These are phyloP conservation scores for Crepidotus sp. DNA, from an alignment of 1,284 basidiomycete species.

Conservation along the genomic window DNA sequence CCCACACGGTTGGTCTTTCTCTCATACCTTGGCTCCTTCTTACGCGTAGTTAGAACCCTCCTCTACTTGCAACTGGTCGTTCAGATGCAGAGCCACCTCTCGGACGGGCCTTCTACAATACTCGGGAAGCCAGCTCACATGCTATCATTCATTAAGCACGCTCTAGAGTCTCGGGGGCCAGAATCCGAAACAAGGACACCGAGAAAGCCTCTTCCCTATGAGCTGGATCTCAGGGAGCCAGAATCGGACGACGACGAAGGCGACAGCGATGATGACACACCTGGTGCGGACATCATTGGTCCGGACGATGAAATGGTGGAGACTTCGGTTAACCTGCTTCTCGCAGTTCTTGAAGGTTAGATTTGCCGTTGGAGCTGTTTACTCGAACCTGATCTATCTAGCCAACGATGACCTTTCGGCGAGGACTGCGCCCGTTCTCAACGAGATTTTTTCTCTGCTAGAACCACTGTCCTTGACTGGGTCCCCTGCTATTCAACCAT, in stretches of 20 bases:
- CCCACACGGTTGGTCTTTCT: slow-evolving; percentile 40
- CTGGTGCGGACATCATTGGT: slow-evolving; percentile 30
- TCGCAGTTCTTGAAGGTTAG: slow-evolving; percentile 77
- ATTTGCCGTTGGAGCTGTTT: neutral
- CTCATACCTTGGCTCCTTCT: slow-evolving; percentile 1
- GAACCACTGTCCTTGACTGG: slow-evolving; percentile 43
- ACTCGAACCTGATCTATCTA: slow-evolving; percentile 23
- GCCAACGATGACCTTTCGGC: slow-evolving; percentile 66
- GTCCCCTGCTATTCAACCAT: slow-evolving; percentile 41
- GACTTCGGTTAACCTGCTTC: slow-evolving; percentile 69
- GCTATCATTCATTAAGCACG: slow-evolving; percentile 71
- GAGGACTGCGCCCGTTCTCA: slow-evolving; percentile 51
- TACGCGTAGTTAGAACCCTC: slow-evolving; percentile 29
- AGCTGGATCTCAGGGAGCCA: slow-evolving; percentile 31
- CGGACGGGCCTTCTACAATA: slow-evolving; percentile 55
- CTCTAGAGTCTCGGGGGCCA: slow-evolving; percentile 31
- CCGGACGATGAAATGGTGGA: slow-evolving; percentile 58
- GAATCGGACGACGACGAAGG: slow-evolving; percentile 28
- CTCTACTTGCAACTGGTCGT: slow-evolving; percentile 71
- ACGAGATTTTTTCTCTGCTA: slow-evolving; percentile 63
- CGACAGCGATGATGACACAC: slow-evolving; percentile 58
- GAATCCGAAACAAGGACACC: slow-evolving; percentile 11
- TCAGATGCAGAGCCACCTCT: slow-evolving; percentile 65
- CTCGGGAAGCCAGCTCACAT: slow-evolving; percentile 66
- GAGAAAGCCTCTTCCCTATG: slow-evolving; percentile 20